A percentile compares a stretch with the other conserved stretches of the same genome.
These are phyloP conservation scores for Solanum tarijense DNA, from an alignment of 257 asterid genomes.

Conservation along the genomic window DNA sequence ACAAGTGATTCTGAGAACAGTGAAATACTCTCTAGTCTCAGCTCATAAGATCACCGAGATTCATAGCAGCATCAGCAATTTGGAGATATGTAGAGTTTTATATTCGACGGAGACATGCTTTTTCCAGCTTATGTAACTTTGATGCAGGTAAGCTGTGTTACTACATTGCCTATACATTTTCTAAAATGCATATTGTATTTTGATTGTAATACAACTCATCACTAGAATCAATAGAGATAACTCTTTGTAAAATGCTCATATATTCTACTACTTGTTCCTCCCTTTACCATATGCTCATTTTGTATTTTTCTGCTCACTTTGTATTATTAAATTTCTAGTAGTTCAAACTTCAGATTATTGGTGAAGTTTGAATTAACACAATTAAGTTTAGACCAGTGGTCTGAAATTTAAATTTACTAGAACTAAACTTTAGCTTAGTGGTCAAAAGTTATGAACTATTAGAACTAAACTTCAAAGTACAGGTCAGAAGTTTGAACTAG, in stretches of 20 bases:
- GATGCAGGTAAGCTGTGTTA: neutral
- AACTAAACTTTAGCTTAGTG: neutral
- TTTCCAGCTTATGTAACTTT: neutral
- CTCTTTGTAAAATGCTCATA: neutral
- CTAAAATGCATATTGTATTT: neutral
- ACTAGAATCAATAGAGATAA: neutral
- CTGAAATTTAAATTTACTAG: neutral
- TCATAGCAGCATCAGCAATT: neutral
- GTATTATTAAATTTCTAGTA: neutral
- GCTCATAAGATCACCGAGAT: neutral
- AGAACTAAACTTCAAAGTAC: neutral
- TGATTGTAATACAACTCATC: neutral
- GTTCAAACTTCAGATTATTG: neutral
- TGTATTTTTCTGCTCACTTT: neutral
- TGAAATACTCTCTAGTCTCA: constrained; percentile 22
- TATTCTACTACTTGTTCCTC: neutral
- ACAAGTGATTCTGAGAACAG: constrained; percentile 12
- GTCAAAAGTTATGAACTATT: neutral
- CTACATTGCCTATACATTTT: neutral
- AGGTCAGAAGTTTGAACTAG: neutral
- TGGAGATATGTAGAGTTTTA: neutral
- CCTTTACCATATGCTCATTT: neutral
- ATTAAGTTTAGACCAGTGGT: neutral
- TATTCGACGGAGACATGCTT: neutral
- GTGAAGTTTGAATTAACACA: neutral